A percentile compares a stretch with the other conserved stretches of the same genome.
phyloP scores from a whole-genome alignment of 768 basidiomycete species.

The Kwoniella bestiolae region DNA sequence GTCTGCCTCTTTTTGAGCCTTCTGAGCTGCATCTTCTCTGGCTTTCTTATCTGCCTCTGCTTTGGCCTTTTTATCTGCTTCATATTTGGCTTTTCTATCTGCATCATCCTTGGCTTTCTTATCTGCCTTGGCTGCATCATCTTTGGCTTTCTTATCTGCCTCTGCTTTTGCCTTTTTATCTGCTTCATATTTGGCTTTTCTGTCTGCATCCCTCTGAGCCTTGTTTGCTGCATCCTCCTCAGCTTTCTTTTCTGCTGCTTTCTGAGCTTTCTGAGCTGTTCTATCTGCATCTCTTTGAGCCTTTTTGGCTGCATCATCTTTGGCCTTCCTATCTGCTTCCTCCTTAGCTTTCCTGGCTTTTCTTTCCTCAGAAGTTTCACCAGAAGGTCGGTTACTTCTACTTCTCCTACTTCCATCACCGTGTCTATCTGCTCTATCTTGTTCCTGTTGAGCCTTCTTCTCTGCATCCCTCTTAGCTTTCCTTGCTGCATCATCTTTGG shows the following conservation, averaged over 20 bases:
- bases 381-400: too few species aligned
- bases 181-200: too few species aligned
- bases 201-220: not conserved
- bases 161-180: not conserved
- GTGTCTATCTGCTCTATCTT: too few species aligned
- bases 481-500: slow-evolving; percentile 4
- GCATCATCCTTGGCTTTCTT: not conserved
- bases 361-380: slow-evolving; percentile 6
- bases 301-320: too few species aligned
- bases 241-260: not conserved
- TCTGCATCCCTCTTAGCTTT: not conserved
- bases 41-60: slow-evolving; percentile 4
- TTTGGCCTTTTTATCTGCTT: not conserved
- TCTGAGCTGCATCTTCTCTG: not conserved
- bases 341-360: too few species aligned
- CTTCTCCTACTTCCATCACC: not conserved
- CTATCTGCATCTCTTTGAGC: too few species aligned
- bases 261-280: slow-evolving; percentile 8
- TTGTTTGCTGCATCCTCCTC: not conserved
- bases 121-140: slow-evolving; percentile 1
- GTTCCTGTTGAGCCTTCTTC: not conserved
- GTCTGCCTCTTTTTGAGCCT: slow-evolving; percentile 7
- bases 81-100: too few species aligned
- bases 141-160: not conserved
- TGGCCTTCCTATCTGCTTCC: too few species aligned